Base-by-base conservation (phyloP, 1,284 basidiomycete species). In the Cystobasidium pallidum region DNA sequence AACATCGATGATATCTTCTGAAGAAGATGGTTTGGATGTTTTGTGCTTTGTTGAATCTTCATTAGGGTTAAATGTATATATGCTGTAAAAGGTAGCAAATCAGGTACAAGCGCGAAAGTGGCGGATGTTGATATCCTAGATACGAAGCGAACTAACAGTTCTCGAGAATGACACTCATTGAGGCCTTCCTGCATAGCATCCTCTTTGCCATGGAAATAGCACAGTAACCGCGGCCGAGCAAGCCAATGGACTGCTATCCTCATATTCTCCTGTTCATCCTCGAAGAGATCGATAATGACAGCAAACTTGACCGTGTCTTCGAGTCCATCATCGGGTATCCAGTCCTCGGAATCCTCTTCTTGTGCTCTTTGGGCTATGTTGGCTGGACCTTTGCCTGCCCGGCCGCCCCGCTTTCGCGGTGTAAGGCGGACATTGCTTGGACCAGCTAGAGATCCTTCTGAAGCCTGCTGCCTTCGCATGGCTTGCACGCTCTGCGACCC, bases 201-300 rank as follows among this genome's bases (percentile, higher is more conserved):
- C n/a, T 55, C 28, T 26, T 74, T 45, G 17, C 54, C 70, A 34
- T 62, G 70, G n/a, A 71, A 55, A n/a, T 66, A 64, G 32, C 57
- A 63, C 11, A 68, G 41, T 30, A 74, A 26, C 19, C 58, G 63
- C 8, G 73, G 73, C 24, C 73, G 32, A 11, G 70, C 70, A 10
- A 74, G 70, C 73, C 73, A 74, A 58, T 74, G 73, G 19, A 72
- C 36, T 24, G 47, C 54, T 24, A 64, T 54, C 17, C 54, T n/a
- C 68, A 68, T 70, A 52, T 61, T 62, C 26, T 66, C 73, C 51
- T 55, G 52, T 36, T 74, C 73, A 43, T 74, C 68, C 49, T 66
- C 57, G 36, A 55, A 74, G 52, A 74, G 68, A 64, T 74, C 73
- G 49, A 72, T 67, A 13, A 74, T 59, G 7, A 74, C 39, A 0